phyloP scores from a whole-genome alignment of 2,329 filamentous ascomycete genomes.

The Microascus cirrosus region DNA sequence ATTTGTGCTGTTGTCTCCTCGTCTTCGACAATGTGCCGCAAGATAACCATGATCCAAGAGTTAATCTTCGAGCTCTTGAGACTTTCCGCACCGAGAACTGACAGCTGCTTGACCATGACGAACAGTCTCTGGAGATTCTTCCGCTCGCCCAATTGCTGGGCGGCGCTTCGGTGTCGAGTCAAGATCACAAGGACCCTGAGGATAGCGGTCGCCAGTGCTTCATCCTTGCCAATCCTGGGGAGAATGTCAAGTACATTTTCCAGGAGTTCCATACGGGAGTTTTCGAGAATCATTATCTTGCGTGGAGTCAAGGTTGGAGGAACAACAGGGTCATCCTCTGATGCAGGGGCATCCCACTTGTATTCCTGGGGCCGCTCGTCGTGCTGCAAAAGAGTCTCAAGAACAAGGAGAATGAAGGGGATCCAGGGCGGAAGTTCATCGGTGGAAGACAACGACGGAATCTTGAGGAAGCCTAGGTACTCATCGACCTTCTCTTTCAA shows the following conservation, averaged over 20 bases:
- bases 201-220: constrained; percentile 71
- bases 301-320: constrained; percentile 25
- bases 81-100: constrained; percentile 64
- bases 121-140: constrained; percentile 84
- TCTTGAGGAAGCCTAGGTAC: constrained; percentile 68
- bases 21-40: constrained; percentile 91
- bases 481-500: constrained; percentile 67
- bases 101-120: constrained; percentile 88
- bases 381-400: constrained; percentile 83
- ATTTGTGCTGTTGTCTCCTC: constrained; percentile 83
- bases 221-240: constrained; percentile 78
- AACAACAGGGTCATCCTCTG: constrained; percentile 34
- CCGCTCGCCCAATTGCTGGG: constrained; percentile 70
- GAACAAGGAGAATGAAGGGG: constrained; percentile 75
- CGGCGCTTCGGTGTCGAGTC: constrained; percentile 66
- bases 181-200: constrained; percentile 78
- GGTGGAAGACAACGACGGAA: constrained; percentile 51
- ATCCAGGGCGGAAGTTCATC: constrained; percentile 90
- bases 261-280: constrained; percentile 62
- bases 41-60: constrained; percentile 65
- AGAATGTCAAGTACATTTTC: constrained; percentile 72
- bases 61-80: constrained; percentile 46
- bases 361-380: constrained; percentile 72
- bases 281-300: constrained; percentile 32
- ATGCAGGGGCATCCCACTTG: constrained; percentile 52